Evolutionary conservation across 2,329 filamentous ascomycete genomes (phyloP).

Genomic region (Phaeomoniella chlamydospora): DNA sequence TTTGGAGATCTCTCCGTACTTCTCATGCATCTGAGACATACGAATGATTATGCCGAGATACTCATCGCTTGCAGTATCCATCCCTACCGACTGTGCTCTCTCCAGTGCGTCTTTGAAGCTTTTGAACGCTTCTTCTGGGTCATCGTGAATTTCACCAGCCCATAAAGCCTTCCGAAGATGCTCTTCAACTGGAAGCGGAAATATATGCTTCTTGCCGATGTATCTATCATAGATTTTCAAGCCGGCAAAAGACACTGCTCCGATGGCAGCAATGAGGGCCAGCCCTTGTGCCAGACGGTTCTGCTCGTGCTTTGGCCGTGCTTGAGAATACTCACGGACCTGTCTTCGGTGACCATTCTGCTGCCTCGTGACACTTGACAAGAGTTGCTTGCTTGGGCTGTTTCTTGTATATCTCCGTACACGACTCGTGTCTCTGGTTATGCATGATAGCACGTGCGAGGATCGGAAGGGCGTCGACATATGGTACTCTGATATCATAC

Average conservation of each 20-base stretch:
- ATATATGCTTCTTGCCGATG: slow-evolving; percentile 24
- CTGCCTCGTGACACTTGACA: not conserved
- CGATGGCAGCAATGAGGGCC: slow-evolving; percentile 22
- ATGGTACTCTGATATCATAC: too few species aligned
- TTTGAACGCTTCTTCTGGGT: slow-evolving; percentile 63
- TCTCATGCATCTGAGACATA: slow-evolving; percentile 66
- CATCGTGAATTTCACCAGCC: slow-evolving; percentile 63
- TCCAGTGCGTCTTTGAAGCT: slow-evolving; percentile 71
- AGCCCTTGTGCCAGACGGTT: slow-evolving; percentile 25
- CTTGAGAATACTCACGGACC: slow-evolving; percentile 8
- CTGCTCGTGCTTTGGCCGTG: slow-evolving; percentile 8
- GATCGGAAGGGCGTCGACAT: too few species aligned
- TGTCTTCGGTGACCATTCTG: slow-evolving; percentile 16
- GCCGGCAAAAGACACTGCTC: slow-evolving; percentile 18
- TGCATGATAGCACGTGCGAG: too few species aligned
- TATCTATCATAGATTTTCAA: slow-evolving; percentile 29
- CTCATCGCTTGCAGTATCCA: slow-evolving; percentile 86
- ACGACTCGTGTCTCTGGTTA: too few species aligned
- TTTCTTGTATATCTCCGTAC: too few species aligned
- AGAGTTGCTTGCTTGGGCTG: too few species aligned
- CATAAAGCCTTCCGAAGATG: slow-evolving; percentile 74
- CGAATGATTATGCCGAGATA: slow-evolving; percentile 80
- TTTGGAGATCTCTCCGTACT: slow-evolving; percentile 52
- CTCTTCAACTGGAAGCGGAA: slow-evolving; percentile 28
- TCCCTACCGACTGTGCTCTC: slow-evolving; percentile 54